These are phyloP conservation scores for Boletus edulis DNA, from an alignment of 768 basidiomycete genomes.

Conservation along the genomic window DNA sequence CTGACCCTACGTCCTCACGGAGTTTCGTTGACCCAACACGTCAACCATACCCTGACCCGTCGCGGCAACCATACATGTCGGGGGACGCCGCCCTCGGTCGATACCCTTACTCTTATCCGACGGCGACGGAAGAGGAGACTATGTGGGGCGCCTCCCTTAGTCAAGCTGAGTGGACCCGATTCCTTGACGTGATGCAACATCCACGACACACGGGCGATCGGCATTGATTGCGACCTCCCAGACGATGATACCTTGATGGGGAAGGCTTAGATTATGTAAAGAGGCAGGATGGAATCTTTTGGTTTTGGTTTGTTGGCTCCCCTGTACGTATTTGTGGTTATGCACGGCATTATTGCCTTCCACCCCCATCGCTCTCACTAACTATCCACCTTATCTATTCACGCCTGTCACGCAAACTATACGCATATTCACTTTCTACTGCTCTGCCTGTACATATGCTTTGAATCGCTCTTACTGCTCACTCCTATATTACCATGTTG, in stretches of 20 bases:
- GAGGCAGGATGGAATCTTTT: constrained; percentile 24
- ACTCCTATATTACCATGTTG: constrained; percentile 21
- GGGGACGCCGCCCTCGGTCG: constrained; percentile 21
- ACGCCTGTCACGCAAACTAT: constrained; percentile 17
- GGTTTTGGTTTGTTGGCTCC: constrained; percentile 18
- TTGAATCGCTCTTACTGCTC: constrained; percentile 5
- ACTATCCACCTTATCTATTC: constrained; percentile 14
- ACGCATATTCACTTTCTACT: constrained; percentile 18
- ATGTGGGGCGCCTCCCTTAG: constrained; percentile 81
- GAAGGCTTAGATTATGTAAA: constrained; percentile 26
- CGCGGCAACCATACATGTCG: constrained; percentile 28
- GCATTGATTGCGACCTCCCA: constrained; percentile 16
- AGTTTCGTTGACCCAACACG: constrained; percentile 23
- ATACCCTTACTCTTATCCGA: constrained; percentile 40
- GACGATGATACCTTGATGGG: constrained; percentile 10
- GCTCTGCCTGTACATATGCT: constrained; percentile 13
- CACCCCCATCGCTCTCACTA: neutral
- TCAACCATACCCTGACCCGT: constrained; percentile 23
- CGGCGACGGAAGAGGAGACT: constrained; percentile 50
- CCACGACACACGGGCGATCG: constrained; percentile 31
- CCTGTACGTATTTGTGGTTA: constrained; percentile 26
- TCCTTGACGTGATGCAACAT: constrained; percentile 64
- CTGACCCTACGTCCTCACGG: constrained; percentile 23
- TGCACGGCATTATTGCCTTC: constrained; percentile 13
- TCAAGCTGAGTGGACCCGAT: constrained; percentile 69